Base-by-base conservation (phyloP, 169 alveolate species). In the Cystoisospora suis region DNA sequence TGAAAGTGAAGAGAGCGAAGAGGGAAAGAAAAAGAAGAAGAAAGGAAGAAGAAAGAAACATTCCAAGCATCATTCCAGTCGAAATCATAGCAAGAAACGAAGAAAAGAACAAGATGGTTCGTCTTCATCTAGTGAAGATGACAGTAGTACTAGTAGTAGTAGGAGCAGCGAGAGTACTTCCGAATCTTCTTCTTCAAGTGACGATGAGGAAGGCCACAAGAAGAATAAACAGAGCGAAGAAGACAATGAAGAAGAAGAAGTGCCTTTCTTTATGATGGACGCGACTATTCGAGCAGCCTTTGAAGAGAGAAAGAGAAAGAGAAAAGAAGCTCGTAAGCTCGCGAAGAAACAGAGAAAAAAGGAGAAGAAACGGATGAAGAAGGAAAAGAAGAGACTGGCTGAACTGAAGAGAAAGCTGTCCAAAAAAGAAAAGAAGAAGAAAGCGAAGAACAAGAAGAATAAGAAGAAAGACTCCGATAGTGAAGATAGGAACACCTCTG, bases 211-310 rank as follows among this genome's bases (percentile, higher is more conserved):
- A n/a, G n/a, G n/a, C n/a, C n/a, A n/a, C n/a, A n/a, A n/a, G n/a
- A n/a, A n/a, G n/a, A n/a, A n/a, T n/a, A n/a, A n/a, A n/a, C n/a
- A n/a, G n/a, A 72, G 83, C 83, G 83, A 36, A 15, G 27, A 2
- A n/a, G 45, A 36, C 49, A 56, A 56, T 15, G 75, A 87, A 34
- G 87, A 46, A n/a, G 92, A 75, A 27, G 81, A 47, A 23, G 47
- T 88, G 40, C 92, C 92, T 38, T 88, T 88, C 45, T 88, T 88
- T 81, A 88, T 88, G 92, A 72, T 53, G 88, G 92, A 88, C 88
- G 20, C 92, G 38, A 77, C 92, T 42, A 88, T 88, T 36, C 47
- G 92, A 15, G 87, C 92, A 4, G 92, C 92, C 12, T 17, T 88
- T 23, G 88, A 79, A 27, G 92, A 88, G 65, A 29, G 88, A 47